A percentile compares a stretch with the other conserved stretches of the same genome.
These are phyloP conservation scores for Knufia petricola DNA, from an alignment of 2,329 filamentous ascomycete genomes.

Conservation along the genomic window DNA sequence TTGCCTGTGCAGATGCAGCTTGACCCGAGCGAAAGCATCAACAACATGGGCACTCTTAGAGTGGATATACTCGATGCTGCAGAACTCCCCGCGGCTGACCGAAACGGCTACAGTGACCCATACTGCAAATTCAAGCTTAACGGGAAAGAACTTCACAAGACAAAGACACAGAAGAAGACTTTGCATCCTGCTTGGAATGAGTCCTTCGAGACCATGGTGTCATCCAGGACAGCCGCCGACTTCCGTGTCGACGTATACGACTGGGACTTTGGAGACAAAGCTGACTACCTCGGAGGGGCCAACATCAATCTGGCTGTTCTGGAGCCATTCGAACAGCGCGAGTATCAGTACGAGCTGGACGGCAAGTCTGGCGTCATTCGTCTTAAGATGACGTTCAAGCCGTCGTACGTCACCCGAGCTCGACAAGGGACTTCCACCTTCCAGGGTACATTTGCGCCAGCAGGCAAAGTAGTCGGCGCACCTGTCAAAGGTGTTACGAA, in stretches of 20 bases:
- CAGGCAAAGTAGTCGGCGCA: slow-evolving; percentile 83
- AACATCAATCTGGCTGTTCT: slow-evolving; percentile 67
- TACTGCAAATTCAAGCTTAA: slow-evolving; percentile 93
- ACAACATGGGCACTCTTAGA: slow-evolving; percentile 92
- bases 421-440: slow-evolving; percentile 90
- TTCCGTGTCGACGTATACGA: slow-evolving; percentile 81
- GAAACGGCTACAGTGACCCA: slow-evolving; percentile 93
- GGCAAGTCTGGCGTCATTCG: slow-evolving; percentile 81
- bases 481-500: slow-evolving; percentile 88
- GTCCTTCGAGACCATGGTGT: slow-evolving; percentile 74
- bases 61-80: slow-evolving; percentile 84
- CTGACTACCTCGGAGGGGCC: slow-evolving; percentile 75
- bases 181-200: slow-evolving; percentile 93
- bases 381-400: slow-evolving; percentile 81
- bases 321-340: slow-evolving; percentile 74
- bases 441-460: slow-evolving; percentile 75
- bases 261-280: slow-evolving; percentile 94
- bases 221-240: slow-evolving; percentile 73
- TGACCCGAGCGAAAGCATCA: slow-evolving; percentile 88
- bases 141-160: slow-evolving; percentile 85
- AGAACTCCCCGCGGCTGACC: slow-evolving; percentile 84
- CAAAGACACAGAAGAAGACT: slow-evolving; percentile 93
- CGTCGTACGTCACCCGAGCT: slow-evolving; percentile 77
- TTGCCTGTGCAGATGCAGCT: slow-evolving; percentile 89
- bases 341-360: slow-evolving; percentile 65